These are phyloP conservation scores for Pilasporangium apinafurcum DNA, from an alignment of 352 stramenopile genomes.

Conservation along the genomic window DNA sequence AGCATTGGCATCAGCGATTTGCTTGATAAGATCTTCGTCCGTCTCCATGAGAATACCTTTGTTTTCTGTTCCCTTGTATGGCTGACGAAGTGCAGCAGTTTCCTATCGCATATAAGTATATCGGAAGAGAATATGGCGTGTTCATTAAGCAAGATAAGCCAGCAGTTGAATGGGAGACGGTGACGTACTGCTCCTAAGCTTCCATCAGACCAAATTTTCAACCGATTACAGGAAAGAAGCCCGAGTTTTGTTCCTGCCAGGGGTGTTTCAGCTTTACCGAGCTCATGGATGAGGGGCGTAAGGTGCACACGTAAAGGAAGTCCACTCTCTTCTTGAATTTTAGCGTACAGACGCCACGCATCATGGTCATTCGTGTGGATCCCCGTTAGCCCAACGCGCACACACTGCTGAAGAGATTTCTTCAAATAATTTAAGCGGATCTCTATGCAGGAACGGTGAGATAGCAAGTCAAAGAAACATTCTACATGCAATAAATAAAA, in stretches of 20 bases:
- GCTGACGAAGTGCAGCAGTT: conserved; percentile 70
- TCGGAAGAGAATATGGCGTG: too few relatives aligned
- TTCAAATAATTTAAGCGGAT: conserved; percentile 55
- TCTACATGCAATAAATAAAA: not conserved
- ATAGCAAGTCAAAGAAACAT: not conserved
- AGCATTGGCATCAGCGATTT: conserved; percentile 47
- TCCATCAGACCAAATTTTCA: conserved; percentile 88
- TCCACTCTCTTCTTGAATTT: conserved; percentile 47
- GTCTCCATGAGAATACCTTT: conserved; percentile 83
- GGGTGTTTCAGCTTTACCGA: conserved; percentile 33
- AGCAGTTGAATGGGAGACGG: not conserved
- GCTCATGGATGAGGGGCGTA: conserved; percentile 63
- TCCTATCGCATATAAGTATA: conserved; percentile 49
- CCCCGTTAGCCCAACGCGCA: conserved; percentile 73
- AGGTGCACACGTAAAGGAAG: conserved; percentile 77
- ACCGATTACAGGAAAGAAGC: conserved; percentile 72
- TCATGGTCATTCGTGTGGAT: conserved; percentile 86
- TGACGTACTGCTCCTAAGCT: conserved; percentile 73
- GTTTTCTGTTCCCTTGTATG: conserved; percentile 60
- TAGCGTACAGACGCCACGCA: conserved; percentile 69
- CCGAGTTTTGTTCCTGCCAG: conserved; percentile 29
- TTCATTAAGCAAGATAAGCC: not conserved
- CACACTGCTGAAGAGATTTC: conserved; percentile 54
- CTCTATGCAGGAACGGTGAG: conserved; percentile 13
- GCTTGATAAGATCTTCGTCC: conserved; percentile 45